Evolutionary conservation across 371 early-diverging fungal species (phyloP).

Genomic region (Quaeritorhiza haematococci): DNA sequence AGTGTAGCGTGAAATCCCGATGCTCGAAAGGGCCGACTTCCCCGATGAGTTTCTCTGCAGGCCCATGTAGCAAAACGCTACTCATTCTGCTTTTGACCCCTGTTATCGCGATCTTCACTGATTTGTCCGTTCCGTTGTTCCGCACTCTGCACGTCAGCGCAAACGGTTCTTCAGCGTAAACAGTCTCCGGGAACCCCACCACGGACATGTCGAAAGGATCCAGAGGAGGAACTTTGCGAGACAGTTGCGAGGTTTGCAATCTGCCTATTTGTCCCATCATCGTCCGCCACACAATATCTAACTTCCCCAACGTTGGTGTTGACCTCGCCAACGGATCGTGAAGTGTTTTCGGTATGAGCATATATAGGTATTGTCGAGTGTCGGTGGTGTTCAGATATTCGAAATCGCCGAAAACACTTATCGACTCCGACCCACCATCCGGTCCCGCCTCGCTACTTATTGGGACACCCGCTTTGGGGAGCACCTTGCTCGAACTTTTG

Average conservation of each 20-base stretch:
- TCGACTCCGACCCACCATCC: not conserved
- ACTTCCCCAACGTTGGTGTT: slow-evolving; percentile 80
- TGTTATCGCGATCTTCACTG: slow-evolving; percentile 60
- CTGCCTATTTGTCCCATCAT: slow-evolving; percentile 79
- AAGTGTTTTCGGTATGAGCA: slow-evolving; percentile 60
- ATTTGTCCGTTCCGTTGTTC: slow-evolving; percentile 47
- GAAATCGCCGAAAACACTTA: slow-evolving; percentile 43
- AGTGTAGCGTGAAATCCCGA: slow-evolving; percentile 65
- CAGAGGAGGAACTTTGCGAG: slow-evolving; percentile 72
- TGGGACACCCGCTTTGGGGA: not conserved
- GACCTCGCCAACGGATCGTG: slow-evolving; percentile 61
- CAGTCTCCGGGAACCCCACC: slow-evolving; percentile 37
- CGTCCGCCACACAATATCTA: slow-evolving; percentile 91
- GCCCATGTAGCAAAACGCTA: slow-evolving; percentile 72
- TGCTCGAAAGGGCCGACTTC: slow-evolving; percentile 54
- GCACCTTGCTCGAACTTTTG: not conserved
- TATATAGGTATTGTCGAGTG: slow-evolving; percentile 84
- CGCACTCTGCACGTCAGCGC: slow-evolving; percentile 27
- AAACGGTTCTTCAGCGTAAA: slow-evolving; percentile 34
- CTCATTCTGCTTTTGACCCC: slow-evolving; percentile 77
- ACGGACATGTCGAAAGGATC: slow-evolving; percentile 73
- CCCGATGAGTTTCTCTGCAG: slow-evolving; percentile 61
- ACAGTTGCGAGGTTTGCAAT: slow-evolving; percentile 89
- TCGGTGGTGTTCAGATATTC: slow-evolving; percentile 73
- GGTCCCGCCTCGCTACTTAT: not conserved